Percentiles rank a stretch among this genome's conserved stretches.
Evolutionary conservation across 805 yeast species (phyloP).

Genomic region (Saccharomycopsis olivae): DNA sequence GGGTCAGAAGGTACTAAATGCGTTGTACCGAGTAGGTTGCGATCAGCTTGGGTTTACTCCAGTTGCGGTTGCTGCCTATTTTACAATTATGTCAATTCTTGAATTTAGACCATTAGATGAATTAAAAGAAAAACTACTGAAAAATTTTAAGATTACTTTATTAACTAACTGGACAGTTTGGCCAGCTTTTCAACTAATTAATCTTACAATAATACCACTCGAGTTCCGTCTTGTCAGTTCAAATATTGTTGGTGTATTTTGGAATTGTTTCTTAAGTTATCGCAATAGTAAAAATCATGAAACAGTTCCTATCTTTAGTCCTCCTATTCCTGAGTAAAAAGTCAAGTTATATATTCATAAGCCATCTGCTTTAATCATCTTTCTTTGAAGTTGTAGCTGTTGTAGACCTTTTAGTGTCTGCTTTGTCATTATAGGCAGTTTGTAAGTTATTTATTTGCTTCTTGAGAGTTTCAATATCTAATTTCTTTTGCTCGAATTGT

Average conservation of each 20-base stretch:
- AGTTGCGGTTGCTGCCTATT: constrained; percentile 63
- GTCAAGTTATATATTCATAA: background rate
- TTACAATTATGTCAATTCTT: constrained; percentile 51
- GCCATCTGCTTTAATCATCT: background rate
- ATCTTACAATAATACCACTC: constrained; percentile 68
- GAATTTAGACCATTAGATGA: constrained; percentile 39
- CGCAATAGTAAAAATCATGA: constrained; percentile 29
- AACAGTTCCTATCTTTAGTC: constrained; percentile 10
- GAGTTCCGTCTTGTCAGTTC: constrained; percentile 59
- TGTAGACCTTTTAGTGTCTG: constrained; percentile 18
- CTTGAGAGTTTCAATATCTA: constrained; percentile 36
- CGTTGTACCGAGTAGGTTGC: constrained; percentile 39
- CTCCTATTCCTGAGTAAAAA: constrained; percentile 13
- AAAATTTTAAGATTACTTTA: constrained; percentile 58
- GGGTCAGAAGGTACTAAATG: constrained; percentile 16
- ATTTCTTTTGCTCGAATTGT: constrained; percentile 30
- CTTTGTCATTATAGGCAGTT: constrained; percentile 35
- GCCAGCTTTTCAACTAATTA: constrained; percentile 79
- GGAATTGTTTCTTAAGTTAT: constrained; percentile 74
- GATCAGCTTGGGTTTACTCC: constrained; percentile 82
- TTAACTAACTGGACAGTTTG: constrained; percentile 75
- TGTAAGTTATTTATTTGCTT: constrained; percentile 44
- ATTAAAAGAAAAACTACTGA: constrained; percentile 32
- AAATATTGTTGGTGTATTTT: constrained; percentile 60
- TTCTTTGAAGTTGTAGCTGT: background rate